These are phyloP conservation scores for Phytophthora pinifolia DNA, from an alignment of 352 stramenopile species.

Conservation along the genomic window DNA sequence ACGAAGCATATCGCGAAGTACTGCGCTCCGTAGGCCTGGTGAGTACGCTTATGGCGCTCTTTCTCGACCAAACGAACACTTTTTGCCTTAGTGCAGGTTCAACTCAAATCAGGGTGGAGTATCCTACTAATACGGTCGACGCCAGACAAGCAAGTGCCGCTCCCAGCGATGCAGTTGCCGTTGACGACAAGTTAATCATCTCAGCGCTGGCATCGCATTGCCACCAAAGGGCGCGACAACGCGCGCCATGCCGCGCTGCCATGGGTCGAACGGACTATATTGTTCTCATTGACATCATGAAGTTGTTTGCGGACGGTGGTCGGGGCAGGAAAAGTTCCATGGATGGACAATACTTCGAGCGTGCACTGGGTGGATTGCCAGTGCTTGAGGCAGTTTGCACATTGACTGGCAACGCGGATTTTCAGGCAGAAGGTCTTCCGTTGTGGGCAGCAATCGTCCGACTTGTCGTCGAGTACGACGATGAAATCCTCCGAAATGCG, in stretches of 20 bases:
- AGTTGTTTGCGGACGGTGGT: slow-evolving; percentile 22
- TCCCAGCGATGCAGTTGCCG: slow-evolving; percentile 15
- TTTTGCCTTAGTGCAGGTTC: slow-evolving; percentile 27
- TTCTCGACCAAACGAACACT: slow-evolving; percentile 40
- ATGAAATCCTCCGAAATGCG: slow-evolving; percentile 39
- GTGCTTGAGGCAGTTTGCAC: slow-evolving; percentile 52
- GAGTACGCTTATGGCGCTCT: slow-evolving; percentile 38
- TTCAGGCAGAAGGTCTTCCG: slow-evolving; percentile 35
- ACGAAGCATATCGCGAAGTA: slow-evolving; percentile 44
- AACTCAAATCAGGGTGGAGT: slow-evolving; percentile 48
- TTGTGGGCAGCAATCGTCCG: slow-evolving; percentile 45
- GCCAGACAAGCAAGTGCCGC: slow-evolving; percentile 22
- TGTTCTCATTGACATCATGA: slow-evolving; percentile 48
- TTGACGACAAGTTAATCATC: slow-evolving; percentile 41
- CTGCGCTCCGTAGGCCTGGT: slow-evolving; percentile 41
- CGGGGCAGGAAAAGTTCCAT: slow-evolving; percentile 2
- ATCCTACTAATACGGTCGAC: slow-evolving; percentile 48
- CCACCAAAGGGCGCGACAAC: slow-evolving; percentile 31
- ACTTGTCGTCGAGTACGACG: slow-evolving; percentile 38
- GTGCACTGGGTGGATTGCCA: slow-evolving; percentile 36
- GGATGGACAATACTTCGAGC: slow-evolving; percentile 31
- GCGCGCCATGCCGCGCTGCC: slow-evolving; percentile 5
- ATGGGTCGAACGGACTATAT: slow-evolving; percentile 37
- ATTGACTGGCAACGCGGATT: slow-evolving; percentile 32
- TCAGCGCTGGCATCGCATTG: slow-evolving; percentile 55